phyloP scores from a whole-genome alignment of 1,139 yeast species.

The Wickerhamomyces sp. region DNA sequence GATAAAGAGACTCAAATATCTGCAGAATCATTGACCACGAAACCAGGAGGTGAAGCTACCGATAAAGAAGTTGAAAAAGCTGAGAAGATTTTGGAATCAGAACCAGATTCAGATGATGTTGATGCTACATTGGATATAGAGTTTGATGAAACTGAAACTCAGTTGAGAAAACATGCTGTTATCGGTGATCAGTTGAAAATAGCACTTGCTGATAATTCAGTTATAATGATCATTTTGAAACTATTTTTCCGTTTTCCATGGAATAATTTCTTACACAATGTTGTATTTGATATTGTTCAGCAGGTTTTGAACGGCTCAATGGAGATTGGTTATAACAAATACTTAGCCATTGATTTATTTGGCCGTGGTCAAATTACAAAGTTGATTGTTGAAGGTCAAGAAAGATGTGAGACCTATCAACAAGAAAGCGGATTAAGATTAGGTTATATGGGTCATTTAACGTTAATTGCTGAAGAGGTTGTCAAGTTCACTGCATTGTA shows the following conservation, averaged over 20 bases:
- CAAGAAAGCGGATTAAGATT: constrained; percentile 67
- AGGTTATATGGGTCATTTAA: constrained; percentile 97
- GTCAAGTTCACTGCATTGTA: constrained; percentile 85
- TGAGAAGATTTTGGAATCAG: constrained; percentile 24
- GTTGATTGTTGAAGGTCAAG: constrained; percentile 79
- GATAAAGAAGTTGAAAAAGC: constrained; percentile 17
- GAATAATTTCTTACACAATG: constrained; percentile 96
- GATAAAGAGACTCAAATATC: constrained; percentile 17
- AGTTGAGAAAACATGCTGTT: constrained; percentile 66
- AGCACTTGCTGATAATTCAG: constrained; percentile 75
- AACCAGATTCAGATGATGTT: constrained; percentile 23
- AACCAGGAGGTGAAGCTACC: constrained; percentile 8
- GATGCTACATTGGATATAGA: constrained; percentile 40
- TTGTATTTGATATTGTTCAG: constrained; percentile 94
- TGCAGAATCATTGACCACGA: too few species aligned
- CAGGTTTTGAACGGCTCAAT: constrained; percentile 93
- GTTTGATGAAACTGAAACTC: constrained; percentile 56
- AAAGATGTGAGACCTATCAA: constrained; percentile 60
- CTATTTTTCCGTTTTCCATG: constrained; percentile 94
- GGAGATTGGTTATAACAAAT: constrained; percentile 88
- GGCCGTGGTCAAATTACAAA: constrained; percentile 73
- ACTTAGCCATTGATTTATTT: constrained; percentile 77
- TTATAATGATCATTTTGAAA: constrained; percentile 67
- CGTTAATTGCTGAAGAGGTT: constrained; percentile 93
- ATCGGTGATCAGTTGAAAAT: constrained; percentile 89